phyloP scores from a whole-genome alignment of 2,329 filamentous ascomycete species.

The Neocatenulostroma microsporum region DNA sequence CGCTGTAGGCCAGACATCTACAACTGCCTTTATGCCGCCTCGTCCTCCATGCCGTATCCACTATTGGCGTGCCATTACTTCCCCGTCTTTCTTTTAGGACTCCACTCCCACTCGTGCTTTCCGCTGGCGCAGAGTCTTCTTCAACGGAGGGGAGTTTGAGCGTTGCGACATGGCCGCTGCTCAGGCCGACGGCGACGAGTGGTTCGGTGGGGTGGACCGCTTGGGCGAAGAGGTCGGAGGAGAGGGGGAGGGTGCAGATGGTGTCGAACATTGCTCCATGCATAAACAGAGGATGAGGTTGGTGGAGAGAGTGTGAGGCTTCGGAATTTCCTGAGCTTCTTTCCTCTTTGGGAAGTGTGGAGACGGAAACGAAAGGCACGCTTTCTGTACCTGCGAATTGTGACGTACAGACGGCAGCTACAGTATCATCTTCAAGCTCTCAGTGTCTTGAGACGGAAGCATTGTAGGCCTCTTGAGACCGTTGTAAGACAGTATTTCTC shows the following conservation, averaged over 20 bases:
- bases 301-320: neutral
- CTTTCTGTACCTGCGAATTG: too few relatives aligned
- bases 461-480: too few relatives aligned
- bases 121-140: conserved; percentile 29
- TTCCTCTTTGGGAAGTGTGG: conserved; percentile 1
- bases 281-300: too few relatives aligned
- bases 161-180: conserved; percentile 76
- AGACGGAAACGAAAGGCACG: too few relatives aligned
- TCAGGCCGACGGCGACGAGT: conserved; percentile 76
- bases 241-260: conserved; percentile 79
- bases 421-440: too few relatives aligned
- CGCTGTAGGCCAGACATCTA: conserved; percentile 66
- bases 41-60: conserved; percentile 81
- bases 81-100: conserved; percentile 24
- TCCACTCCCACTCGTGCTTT: neutral
- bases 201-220: conserved; percentile 78
- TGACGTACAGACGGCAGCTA: too few relatives aligned
- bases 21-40: conserved; percentile 91
- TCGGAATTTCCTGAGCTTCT: neutral
- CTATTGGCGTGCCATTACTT: conserved; percentile 60
- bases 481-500: too few relatives aligned
- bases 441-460: too few relatives aligned
- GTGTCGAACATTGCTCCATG: conserved; percentile 92
- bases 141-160: conserved; percentile 60
- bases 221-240: conserved; percentile 80